phyloP scores from a whole-genome alignment of 2,329 filamentous ascomycete species.

The Hypoxylon sp. region DNA sequence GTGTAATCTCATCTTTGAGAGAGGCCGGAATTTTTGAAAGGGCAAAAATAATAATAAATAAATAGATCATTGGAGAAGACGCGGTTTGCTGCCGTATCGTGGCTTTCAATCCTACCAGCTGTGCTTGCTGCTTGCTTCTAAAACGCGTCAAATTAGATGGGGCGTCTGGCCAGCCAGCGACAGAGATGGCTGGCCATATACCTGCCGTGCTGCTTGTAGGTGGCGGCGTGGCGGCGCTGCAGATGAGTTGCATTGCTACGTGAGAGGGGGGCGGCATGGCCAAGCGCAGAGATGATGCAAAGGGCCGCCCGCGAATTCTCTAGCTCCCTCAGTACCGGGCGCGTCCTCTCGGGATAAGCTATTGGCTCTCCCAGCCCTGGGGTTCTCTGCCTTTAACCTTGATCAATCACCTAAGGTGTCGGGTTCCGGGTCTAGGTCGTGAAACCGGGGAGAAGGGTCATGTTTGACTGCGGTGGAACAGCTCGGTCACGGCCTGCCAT shows the following conservation, averaged over 20 bases:
- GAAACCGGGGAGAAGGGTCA: constrained; percentile 28
- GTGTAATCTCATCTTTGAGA: neutral
- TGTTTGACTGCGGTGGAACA: constrained; percentile 29
- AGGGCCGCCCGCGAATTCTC: constrained; percentile 33
- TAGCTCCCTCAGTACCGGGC: neutral
- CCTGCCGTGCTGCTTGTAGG: constrained; percentile 24
- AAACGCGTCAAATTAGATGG: too few relatives aligned
- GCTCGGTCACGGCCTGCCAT: constrained; percentile 18
- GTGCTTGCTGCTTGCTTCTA: constrained; percentile 19
- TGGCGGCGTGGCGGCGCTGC: constrained; percentile 31
- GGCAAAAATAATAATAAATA: too few relatives aligned
- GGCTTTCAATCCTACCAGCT: constrained; percentile 31
- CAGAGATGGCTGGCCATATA: too few relatives aligned
- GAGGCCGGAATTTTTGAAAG: constrained; percentile 23
- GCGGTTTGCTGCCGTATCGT: constrained; percentile 42
- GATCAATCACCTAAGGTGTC: constrained; percentile 16
- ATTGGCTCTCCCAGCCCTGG: constrained; percentile 2
- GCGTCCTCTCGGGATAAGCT: neutral
- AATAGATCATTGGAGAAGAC: constrained; percentile 26
- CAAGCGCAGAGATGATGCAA: constrained; percentile 40
- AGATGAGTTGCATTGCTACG: constrained; percentile 34
- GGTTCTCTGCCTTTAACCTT: constrained; percentile 3
- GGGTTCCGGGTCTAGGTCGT: constrained; percentile 29
- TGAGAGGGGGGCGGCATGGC: constrained; percentile 37
- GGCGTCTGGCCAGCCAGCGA: too few relatives aligned